Evolutionary conservation across 306 rosid species (phyloP).

Genomic region (Lathyrus tuberosus): DNA sequence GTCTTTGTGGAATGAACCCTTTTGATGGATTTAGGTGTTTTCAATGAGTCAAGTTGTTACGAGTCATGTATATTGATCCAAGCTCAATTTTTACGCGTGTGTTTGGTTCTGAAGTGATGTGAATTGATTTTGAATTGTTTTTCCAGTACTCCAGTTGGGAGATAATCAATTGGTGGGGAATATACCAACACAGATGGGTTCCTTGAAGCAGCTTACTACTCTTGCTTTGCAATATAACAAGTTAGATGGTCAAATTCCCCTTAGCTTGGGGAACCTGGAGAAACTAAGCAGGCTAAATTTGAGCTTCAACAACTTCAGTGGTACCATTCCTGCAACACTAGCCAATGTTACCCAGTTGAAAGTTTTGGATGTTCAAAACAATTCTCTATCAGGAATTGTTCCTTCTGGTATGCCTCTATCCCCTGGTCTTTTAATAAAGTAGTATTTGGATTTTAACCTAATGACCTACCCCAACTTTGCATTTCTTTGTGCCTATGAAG

Average conservation of each 20-base stretch:
- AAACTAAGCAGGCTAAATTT: conserved; percentile 67
- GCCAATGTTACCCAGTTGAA: conserved; percentile 50
- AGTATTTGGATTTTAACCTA: background rate
- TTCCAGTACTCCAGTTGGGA: conserved; percentile 74
- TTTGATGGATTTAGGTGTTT: background rate
- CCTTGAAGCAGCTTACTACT: conserved; percentile 62
- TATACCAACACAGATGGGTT: conserved; percentile 69
- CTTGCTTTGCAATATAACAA: conserved; percentile 78
- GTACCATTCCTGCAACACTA: conserved; percentile 61
- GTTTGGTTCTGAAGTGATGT: background rate
- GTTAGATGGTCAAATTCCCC: conserved; percentile 68
- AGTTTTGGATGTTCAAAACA: conserved; percentile 66
- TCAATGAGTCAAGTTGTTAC: background rate
- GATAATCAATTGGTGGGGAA: conserved; percentile 74
- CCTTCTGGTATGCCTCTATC: conserved; percentile 63
- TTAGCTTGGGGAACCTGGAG: conserved; percentile 60
- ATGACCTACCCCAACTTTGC: background rate
- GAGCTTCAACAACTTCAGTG: conserved; percentile 77
- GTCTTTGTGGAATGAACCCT: background rate
- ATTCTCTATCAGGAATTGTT: conserved; percentile 71
- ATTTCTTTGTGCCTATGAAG: background rate
- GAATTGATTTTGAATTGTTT: background rate
- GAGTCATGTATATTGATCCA: conserved; percentile 7
- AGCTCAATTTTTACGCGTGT: background rate
- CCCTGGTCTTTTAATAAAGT: background rate